Evolutionary conservation across 305 asterid species (phyloP), one percentile per base, ranked within the genome.

Genomic region (Salvia sclarea): DNA sequence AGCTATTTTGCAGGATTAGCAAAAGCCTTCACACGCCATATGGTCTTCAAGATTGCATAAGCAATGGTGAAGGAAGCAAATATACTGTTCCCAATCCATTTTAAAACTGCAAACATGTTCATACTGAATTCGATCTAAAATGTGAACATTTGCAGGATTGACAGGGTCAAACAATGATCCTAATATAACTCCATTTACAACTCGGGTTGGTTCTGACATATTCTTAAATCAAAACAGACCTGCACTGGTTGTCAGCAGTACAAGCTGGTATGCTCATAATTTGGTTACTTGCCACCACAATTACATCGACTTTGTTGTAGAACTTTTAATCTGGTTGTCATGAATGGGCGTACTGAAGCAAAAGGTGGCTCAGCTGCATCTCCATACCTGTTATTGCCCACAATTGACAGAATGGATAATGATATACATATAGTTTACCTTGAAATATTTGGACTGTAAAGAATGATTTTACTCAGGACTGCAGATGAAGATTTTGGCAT

Each of bases 401-500:
- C 48, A 68, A 24, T 43, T 54, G 8, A 43, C 25, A 65, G 64
- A 61, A 60, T 45, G 50, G 35, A 56, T 25, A 57, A 11, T 9
- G 40, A 57, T 28, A 21, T 33, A 28, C n/a, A 50, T 38, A 61
- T 64, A 22, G 50, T 66, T 41, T 45, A 38, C 50, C 54, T 64
- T 52, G 55, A 40, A 68, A 48, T 73, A 73, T 50, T 61, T 70
- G 54, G 67, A 52, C 67, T 25, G 33, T 69, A 55, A 66, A 41
- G 21, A 63, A 35, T 16, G 6, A 47, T 74, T 59, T 61, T 66
- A 74, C 64, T 70, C 81, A 94, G 97, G 98, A 94, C 97, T 61
- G 93, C 95, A n/a, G 96, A 94, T 80, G 98, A 94, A 83, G 97
- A 94, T 74, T 91, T 94, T 65, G 80, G 90, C 72, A 91, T 91